Evolutionary conservation across 1,139 yeast genomes (phyloP).

Genomic region (Candida albicans): DNA sequence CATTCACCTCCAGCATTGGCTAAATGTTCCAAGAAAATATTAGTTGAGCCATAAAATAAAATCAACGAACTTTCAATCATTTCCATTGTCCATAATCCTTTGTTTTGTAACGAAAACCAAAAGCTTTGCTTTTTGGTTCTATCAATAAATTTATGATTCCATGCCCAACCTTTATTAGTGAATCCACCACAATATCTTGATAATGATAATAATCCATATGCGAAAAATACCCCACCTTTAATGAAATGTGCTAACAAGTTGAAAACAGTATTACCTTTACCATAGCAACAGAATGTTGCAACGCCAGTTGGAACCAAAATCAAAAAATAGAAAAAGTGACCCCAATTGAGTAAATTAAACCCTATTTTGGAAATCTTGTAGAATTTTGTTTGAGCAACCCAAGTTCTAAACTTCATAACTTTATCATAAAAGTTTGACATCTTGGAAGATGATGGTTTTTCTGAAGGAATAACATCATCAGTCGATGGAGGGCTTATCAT

Average conservation of each 20-base stretch:
- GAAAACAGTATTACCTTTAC: slow-evolving; percentile 65
- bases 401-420: slow-evolving; percentile 10
- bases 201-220: slow-evolving; percentile 71
- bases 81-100: slow-evolving; percentile 76
- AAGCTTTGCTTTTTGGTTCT: slow-evolving; percentile 7
- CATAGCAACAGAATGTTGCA: slow-evolving; percentile 70
- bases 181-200: slow-evolving; percentile 88
- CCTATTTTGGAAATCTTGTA: slow-evolving; percentile 18
- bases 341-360: slow-evolving; percentile 62
- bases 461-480: slow-evolving; percentile 8
- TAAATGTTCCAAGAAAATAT: slow-evolving; percentile 86
- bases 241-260: slow-evolving; percentile 91
- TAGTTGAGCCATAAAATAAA: slow-evolving; percentile 84
- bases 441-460: neutral
- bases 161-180: slow-evolving; percentile 78
- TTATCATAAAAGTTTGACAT: slow-evolving; percentile 1
- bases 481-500: slow-evolving; percentile 25
- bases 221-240: slow-evolving; percentile 88
- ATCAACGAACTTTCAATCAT: slow-evolving; percentile 76
- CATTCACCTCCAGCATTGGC: slow-evolving; percentile 73
- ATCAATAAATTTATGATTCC: slow-evolving; percentile 64
- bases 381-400: slow-evolving; percentile 11
- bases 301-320: slow-evolving; percentile 71
- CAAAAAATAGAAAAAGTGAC: slow-evolving; percentile 60
- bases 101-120: slow-evolving; percentile 44